Base-by-base conservation (phyloP, 2,329 filamentous ascomycete species). In the Madurella mycetomatis region DNA sequence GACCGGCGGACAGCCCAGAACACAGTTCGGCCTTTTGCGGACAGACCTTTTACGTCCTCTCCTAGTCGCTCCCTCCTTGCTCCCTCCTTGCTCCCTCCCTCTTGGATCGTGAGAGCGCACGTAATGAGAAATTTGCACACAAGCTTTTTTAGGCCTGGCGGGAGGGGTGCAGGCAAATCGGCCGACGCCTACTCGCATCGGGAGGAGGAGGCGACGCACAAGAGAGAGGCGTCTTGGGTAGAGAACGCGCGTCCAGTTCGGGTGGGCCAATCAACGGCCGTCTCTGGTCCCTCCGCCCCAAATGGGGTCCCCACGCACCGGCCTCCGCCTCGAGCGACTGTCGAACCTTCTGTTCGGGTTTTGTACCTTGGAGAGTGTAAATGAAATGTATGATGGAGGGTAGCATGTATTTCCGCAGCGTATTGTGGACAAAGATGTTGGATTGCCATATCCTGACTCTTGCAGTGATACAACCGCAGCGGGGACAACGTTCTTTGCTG, bases 181-280 rank as follows among this genome's bases (percentile, higher is more conserved):
- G 54, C 32, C 19, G 41, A 40, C 41, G 25, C 15, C 12, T 39
- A 8, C 4, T 39, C 11, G 32, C 31, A 18, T 4, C 5, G 45
- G 39, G 47, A 53, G 47, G 55, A 55, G 48, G 49, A 51, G 55
- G 58, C 51, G 47, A 51, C 46, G 47, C 45, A 48, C 55, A 44
- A 48, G 47, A 49, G 49, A 55, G 58, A 53, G 56, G 54, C 51
- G 43, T 53, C 49, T 56, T 56, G 49, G 44, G 49, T 43, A 57
- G 49, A 54, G 60, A 60, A 63, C 60, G 60, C 61, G 61, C 61
- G 61, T 62, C 58, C 60, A 56, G 49, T 56, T 49, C 41, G 42
- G 17, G 48, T n/a, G 19, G 50, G 34, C 58, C 58, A 62, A 62
- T 63, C 54, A 63, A 46, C 11, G 30, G 11, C 30, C 9, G 16